A percentile compares a stretch with the other conserved stretches of the same genome.
Evolutionary conservation across 2,329 filamentous ascomycete genomes (phyloP).

Genomic region (Uncinocarpus reesii): DNA sequence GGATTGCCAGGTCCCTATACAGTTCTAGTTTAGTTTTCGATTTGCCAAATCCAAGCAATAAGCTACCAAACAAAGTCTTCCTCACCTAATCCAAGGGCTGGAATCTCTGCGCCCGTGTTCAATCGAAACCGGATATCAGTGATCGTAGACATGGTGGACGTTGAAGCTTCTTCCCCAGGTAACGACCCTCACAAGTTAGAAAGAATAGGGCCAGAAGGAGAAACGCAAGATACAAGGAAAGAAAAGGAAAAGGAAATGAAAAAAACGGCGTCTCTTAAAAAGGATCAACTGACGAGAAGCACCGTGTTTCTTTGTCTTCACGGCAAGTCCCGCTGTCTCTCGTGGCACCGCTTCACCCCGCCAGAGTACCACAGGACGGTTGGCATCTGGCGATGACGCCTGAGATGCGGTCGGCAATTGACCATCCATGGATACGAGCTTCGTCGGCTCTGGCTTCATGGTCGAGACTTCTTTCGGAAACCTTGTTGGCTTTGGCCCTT

Average conservation of each 20-base stretch:
- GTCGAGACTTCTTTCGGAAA: not conserved
- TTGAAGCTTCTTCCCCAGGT: not conserved
- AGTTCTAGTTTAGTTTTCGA: slow-evolving; percentile 3
- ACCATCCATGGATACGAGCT: not conserved
- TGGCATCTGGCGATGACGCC: too few species aligned
- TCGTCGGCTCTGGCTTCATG: not conserved
- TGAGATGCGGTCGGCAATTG: not conserved
- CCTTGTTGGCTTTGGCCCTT: too few species aligned
- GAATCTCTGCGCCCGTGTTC: slow-evolving; percentile 55
- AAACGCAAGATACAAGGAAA: not conserved
- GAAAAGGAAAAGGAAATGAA: not conserved
- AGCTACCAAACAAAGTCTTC: slow-evolving; percentile 2
- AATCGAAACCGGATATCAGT: slow-evolving; percentile 49
- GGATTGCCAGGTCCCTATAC: slow-evolving; percentile 53
- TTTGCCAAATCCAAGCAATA: too few species aligned
- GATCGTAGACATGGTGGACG: slow-evolving; percentile 39
- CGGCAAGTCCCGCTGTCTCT: not conserved
- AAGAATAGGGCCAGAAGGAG: not conserved
- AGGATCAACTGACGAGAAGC: too few species aligned
- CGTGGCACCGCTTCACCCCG: not conserved
- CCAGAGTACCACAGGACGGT: not conserved
- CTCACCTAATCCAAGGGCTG: slow-evolving; percentile 53
- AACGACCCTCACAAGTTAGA: too few species aligned
- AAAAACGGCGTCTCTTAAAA: too few species aligned
- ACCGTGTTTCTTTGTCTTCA: slow-evolving; percentile 1